A percentile compares a stretch with the other conserved stretches of the same genome.
These are phyloP conservation scores for Chlamydomonas incerta DNA, from an alignment of 139 green algal species.

Conservation along the genomic window DNA sequence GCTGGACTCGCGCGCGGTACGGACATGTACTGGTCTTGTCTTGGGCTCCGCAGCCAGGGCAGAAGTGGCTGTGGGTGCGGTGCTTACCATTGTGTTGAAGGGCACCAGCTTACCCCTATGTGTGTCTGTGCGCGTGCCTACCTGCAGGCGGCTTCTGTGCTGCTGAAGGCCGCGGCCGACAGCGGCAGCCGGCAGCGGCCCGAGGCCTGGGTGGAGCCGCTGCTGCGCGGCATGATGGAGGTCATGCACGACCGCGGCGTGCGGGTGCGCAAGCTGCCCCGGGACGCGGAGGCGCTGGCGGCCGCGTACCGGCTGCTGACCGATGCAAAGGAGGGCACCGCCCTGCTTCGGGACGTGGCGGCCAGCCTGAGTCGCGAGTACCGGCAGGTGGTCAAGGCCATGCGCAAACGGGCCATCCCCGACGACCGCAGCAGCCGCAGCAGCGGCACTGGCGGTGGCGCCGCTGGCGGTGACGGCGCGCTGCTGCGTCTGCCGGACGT, in stretches of 20 bases:
- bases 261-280: constrained; percentile 7
- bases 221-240: constrained; percentile 37
- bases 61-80: too few species aligned
- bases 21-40: too few species aligned
- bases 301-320: constrained; percentile 26
- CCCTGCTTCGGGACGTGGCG: constrained; percentile 34
- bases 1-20: constrained; percentile 3
- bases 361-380: constrained; percentile 25
- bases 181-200: too few species aligned
- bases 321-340: not conserved
- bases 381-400: constrained; percentile 7
- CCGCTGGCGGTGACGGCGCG: not conserved
- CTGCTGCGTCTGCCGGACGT: constrained; percentile 23
- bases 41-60: too few species aligned
- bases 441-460: not conserved
- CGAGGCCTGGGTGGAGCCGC: constrained; percentile 14
- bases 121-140: too few species aligned
- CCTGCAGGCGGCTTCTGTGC: not conserved
- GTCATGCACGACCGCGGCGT: constrained; percentile 35
- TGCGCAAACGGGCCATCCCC: constrained; percentile 6
- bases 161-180: not conserved
- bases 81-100: too few species aligned
- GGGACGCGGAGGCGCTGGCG: constrained; percentile 23
- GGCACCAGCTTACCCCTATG: too few species aligned
- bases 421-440: not conserved